These are phyloP conservation scores for Euphorbia corollata DNA, from an alignment of 441 rosid genomes.

Conservation along the genomic window DNA sequence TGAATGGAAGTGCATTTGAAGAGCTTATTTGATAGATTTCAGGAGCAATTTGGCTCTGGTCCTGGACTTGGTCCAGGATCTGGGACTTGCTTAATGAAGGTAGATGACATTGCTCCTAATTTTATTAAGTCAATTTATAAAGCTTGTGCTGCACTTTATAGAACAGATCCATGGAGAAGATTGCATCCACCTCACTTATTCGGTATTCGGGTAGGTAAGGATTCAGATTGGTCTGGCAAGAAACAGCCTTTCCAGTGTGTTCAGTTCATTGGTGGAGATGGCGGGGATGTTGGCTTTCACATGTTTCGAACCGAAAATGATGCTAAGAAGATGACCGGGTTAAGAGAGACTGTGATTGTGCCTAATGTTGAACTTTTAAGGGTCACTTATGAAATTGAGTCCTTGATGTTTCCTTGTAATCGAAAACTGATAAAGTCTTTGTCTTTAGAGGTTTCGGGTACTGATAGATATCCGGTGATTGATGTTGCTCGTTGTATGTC, in stretches of 20 bases:
- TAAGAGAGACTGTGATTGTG: slow-evolving; percentile 45
- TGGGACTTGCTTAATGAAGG: slow-evolving; percentile 49
- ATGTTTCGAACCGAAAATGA: slow-evolving; percentile 48
- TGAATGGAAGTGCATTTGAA: slow-evolving; percentile 68
- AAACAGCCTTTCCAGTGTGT: slow-evolving; percentile 56
- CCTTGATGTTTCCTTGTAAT: slow-evolving; percentile 51
- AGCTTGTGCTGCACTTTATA: slow-evolving; percentile 60
- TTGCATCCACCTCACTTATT: slow-evolving; percentile 53
- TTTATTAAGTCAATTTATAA: slow-evolving; percentile 41
- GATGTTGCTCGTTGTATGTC: slow-evolving; percentile 48
- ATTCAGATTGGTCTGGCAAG: slow-evolving; percentile 59
- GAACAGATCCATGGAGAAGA: slow-evolving; percentile 70
- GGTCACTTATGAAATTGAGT: slow-evolving; percentile 45
- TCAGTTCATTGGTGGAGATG: slow-evolving; percentile 67
- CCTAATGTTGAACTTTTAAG: slow-evolving; percentile 61
- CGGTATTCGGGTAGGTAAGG: slow-evolving; percentile 57
- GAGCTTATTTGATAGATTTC: slow-evolving; percentile 53
- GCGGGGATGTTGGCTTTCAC: slow-evolving; percentile 58
- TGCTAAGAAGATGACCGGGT: slow-evolving; percentile 53
- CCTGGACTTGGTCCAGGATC: slow-evolving; percentile 84
- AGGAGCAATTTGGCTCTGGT: slow-evolving; percentile 71
- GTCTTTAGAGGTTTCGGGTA: slow-evolving; percentile 48
- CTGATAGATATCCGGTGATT: slow-evolving; percentile 49
- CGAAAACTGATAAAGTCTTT: slow-evolving; percentile 51
- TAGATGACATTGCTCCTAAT: slow-evolving; percentile 51